Percentiles rank a stretch among this genome's conserved stretches.
These are phyloP conservation scores for Solanum pennellii DNA, from an alignment of 257 asterid species.

Conservation along the genomic window DNA sequence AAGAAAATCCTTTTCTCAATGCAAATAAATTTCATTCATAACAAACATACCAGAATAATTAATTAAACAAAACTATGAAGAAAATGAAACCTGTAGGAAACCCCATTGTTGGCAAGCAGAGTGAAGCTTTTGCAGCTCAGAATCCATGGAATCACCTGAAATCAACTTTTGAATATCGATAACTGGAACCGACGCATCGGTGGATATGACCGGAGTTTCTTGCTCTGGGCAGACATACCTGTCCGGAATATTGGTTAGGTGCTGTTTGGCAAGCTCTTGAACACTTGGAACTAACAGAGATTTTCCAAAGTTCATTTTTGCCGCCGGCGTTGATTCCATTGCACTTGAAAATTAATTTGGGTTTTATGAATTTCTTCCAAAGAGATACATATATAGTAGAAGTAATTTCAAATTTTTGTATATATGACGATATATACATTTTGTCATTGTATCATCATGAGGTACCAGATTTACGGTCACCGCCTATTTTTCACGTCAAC, in stretches of 20 bases:
- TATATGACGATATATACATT: neutral
- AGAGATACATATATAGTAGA: neutral
- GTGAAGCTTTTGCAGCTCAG: slow-evolving; percentile 32
- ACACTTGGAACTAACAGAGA: slow-evolving; percentile 44
- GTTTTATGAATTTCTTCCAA: neutral
- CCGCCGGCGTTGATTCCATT: slow-evolving; percentile 1
- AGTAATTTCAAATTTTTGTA: too few relatives aligned
- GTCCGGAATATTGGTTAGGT: slow-evolving; percentile 18
- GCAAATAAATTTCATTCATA: too few relatives aligned
- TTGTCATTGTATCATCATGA: neutral
- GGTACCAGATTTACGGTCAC: neutral
- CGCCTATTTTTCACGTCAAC: too few relatives aligned
- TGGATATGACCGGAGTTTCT: slow-evolving; percentile 1
- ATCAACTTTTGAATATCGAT: slow-evolving; percentile 24
- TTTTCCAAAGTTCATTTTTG: slow-evolving; percentile 21
- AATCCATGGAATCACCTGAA: slow-evolving; percentile 1
- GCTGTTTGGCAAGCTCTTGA: slow-evolving; percentile 28
- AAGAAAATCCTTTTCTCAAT: too few relatives aligned
- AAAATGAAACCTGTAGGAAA: slow-evolving; percentile 33
- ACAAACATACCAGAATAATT: too few relatives aligned
- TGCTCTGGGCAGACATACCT: slow-evolving; percentile 17
- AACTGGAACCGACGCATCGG: slow-evolving; percentile 7
- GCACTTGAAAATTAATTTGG: neutral
- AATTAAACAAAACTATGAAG: neutral
- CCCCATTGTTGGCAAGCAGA: slow-evolving; percentile 57